Base-by-base conservation (phyloP, 1,284 basidiomycete species). In the Cutaneotrichosporon cavernicola region DNA sequence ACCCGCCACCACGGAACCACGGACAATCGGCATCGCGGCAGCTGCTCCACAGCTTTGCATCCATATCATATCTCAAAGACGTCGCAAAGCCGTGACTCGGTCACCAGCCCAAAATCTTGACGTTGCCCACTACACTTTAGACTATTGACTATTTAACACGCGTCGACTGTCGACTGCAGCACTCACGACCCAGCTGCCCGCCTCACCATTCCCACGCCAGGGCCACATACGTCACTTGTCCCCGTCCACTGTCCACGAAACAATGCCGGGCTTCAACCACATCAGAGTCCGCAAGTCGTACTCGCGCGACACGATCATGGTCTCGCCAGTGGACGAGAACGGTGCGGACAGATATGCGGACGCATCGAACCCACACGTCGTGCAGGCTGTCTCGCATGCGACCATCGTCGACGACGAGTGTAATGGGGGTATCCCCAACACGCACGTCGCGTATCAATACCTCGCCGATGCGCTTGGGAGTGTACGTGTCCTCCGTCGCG, bases 331-430 rank as follows among this genome's bases (percentile, higher is more conserved):
- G 21, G 58, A 59, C 40, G 46, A 49, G 22, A 21, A 38, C 47
- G 58, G 58, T 13, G 58, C 58, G 10, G 58, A 59, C 34, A 47
- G 58, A 7, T 59, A 47, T 47, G 58, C 58, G 8, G 58, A 59
- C 46, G 43, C 43, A 4, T 18, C 47, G n/a, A 59, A 50, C 22
- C 58, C 49, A 3, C 47, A 49, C 5, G 58, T 59, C 47, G 31
- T 21, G 13, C 18, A 18, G 32, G 58, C 58, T 11, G 36, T 59
- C 4, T 31, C 58, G 5, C 8, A 9, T n/a, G 58, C 58, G 5
- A 34, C 18, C 7, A 38, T 59, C 22, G 47, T 59, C 32, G 58
- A 59, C 49, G 58, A 59, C 22, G 46, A 49, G 49, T 59, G 58
- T 47, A 59, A 59, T 34, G 58, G 58, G n/a, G 14, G 11, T 32